A percentile compares a stretch with the other conserved stretches of the same genome.
phyloP scores from a whole-genome alignment of 2,329 filamentous ascomycete species.

The Dactylellina drechsleri region DNA sequence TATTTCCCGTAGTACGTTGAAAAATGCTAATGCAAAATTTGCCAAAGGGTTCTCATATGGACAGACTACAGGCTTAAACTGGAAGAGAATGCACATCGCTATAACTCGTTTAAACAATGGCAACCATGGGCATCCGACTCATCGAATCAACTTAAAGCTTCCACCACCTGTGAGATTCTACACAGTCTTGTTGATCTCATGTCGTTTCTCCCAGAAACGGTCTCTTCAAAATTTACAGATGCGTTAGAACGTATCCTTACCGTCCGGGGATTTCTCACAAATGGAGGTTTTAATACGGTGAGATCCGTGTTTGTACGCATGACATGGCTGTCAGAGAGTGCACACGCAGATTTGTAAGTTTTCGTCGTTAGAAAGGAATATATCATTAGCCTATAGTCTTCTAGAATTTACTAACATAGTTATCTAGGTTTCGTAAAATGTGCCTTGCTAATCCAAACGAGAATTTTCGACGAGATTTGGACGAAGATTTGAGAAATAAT shows the following conservation, averaged over 20 bases:
- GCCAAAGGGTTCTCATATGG: neutral
- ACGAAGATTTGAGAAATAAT: conserved; percentile 5
- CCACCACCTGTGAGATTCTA: neutral
- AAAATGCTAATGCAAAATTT: neutral
- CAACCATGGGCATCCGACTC: neutral
- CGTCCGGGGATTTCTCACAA: neutral
- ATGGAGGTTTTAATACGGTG: neutral
- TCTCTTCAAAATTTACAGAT: no score
- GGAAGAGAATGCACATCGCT: neutral
- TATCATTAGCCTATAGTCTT: neutral
- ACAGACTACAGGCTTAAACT: neutral
- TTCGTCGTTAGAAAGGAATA: neutral
- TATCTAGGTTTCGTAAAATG: conserved; percentile 12
- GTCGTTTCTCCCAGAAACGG: no score
- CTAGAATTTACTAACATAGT: neutral
- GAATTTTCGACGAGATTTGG: conserved; percentile 10
- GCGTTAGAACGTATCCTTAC: no score
- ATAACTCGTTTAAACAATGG: neutral
- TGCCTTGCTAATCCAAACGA: conserved; percentile 21
- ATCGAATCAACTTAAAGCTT: neutral
- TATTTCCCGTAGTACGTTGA: neutral
- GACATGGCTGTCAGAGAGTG: neutral
- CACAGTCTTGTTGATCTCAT: neutral
- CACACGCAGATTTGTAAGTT: neutral
- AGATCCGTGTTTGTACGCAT: neutral